A percentile compares a stretch with the other conserved stretches of the same genome.
Conservation (phyloP, 148 eudicot genomes). For the Chenopodium album region DNA sequence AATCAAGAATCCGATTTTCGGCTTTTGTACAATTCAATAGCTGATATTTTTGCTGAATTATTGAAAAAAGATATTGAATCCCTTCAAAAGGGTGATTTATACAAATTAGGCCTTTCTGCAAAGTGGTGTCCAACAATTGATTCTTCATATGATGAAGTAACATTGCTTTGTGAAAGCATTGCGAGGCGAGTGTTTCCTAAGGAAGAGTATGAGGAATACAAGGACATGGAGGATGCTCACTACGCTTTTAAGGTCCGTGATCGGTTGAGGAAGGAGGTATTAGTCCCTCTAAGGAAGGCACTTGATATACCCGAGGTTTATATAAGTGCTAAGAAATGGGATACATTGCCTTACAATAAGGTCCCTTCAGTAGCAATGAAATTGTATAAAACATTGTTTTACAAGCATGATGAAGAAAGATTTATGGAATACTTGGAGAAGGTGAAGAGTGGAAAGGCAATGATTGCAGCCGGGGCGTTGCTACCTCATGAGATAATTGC, state of each 20-base stretch:
- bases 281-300: constrained; percentile 43
- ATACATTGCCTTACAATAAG: constrained; percentile 3
- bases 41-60: background rate
- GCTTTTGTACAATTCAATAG: background rate
- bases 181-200: constrained; percentile 34
- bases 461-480: constrained; percentile 48
- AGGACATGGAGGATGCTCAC: background rate
- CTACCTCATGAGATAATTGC: constrained; percentile 45
- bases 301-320: constrained; percentile 45
- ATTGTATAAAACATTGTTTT: constrained; percentile 5
- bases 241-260: constrained; percentile 37
- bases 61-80: constrained; percentile 10
- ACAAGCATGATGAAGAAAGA: constrained; percentile 27
- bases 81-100: background rate
- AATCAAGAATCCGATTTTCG: too few relatives aligned
- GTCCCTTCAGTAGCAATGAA: constrained; percentile 20
- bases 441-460: constrained; percentile 41
- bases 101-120: constrained; percentile 8
- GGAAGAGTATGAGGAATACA: constrained; percentile 26
- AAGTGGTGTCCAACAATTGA: constrained; percentile 26
- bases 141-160: constrained; percentile 20
- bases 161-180: constrained; percentile 24
- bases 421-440: constrained; percentile 39
- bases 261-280: constrained; percentile 47
- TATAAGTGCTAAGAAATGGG: constrained; percentile 38